Evolutionary conservation across 345 rosid genomes (phyloP).

Genomic region (Punica granatum): DNA sequence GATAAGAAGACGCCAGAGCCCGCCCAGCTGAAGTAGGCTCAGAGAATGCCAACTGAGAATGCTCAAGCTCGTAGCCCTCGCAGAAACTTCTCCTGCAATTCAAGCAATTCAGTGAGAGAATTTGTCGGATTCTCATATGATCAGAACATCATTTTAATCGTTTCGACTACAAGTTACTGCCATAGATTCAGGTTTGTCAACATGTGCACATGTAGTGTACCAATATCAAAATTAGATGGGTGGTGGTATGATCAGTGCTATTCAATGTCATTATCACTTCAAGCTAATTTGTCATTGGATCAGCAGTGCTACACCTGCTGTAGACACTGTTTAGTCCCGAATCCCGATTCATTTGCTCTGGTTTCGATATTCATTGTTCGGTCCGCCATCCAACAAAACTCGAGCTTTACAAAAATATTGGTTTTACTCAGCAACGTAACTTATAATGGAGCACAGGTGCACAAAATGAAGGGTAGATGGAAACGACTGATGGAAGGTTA

Average conservation of each 20-base stretch:
- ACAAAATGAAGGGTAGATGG: neutral
- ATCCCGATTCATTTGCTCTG: neutral
- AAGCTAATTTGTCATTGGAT: neutral
- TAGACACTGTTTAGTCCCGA: neutral
- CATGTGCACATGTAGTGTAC: no score
- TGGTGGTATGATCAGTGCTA: neutral
- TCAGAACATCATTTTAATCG: neutral
- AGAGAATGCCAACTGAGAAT: constrained; percentile 67
- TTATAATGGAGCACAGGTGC: neutral
- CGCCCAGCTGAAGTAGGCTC: constrained; percentile 63
- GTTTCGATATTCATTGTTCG: neutral
- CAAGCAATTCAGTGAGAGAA: neutral
- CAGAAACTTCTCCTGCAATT: constrained; percentile 58
- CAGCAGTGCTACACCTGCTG: neutral
- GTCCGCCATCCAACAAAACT: no score
- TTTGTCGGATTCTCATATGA: neutral
- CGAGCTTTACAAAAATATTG: no score
- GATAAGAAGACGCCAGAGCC: constrained; percentile 54
- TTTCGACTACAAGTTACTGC: neutral
- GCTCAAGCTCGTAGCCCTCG: constrained; percentile 31
- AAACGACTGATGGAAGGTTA: constrained; percentile 24
- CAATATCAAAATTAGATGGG: neutral
- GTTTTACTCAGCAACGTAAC: neutral
- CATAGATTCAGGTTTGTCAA: no score
- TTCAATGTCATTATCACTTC: neutral